Percentiles rank a stretch among this genome's conserved stretches.
These are phyloP conservation scores for Malus sylvestris DNA, from an alignment of 306 rosid genomes.

Conservation along the genomic window DNA sequence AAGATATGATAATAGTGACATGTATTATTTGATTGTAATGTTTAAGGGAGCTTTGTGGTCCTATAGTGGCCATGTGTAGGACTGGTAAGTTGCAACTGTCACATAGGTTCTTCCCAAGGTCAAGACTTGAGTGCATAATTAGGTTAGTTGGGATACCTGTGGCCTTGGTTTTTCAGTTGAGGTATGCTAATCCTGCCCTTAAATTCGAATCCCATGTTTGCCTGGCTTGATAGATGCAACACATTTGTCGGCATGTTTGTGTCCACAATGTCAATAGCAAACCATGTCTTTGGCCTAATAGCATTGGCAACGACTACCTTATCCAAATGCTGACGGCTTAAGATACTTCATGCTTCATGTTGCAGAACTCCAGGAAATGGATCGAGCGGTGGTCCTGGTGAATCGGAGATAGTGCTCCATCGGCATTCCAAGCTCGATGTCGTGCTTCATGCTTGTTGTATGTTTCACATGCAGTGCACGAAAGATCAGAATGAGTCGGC, in stretches of 20 bases:
- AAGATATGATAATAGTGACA: too few relatives aligned
- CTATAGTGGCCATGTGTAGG: neutral
- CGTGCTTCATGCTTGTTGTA: constrained; percentile 78
- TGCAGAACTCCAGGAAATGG: constrained; percentile 94
- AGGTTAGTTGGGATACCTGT: neutral
- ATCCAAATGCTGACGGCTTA: neutral
- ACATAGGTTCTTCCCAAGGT: neutral
- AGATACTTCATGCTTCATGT: constrained; percentile 17
- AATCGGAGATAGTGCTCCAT: constrained; percentile 48
- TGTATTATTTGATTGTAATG: neutral
- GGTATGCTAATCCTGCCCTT: neutral
- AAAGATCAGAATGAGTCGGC: constrained; percentile 82
- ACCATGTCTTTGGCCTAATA: neutral
- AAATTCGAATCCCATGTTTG: constrained; percentile 5
- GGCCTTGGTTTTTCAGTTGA: constrained; percentile 15
- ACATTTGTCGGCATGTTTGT: neutral
- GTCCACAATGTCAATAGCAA: neutral
- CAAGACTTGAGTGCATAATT: neutral
- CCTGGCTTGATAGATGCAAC: constrained; percentile 8
- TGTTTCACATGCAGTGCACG: constrained; percentile 96
- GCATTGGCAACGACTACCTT: neutral
- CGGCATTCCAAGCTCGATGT: constrained; percentile 78
- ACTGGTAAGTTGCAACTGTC: neutral
- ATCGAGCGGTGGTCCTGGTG: constrained; percentile 93
- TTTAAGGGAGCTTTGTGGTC: neutral